Conservation (phyloP, 2,329 filamentous ascomycete genomes). For the Geosmithia flava region DNA sequence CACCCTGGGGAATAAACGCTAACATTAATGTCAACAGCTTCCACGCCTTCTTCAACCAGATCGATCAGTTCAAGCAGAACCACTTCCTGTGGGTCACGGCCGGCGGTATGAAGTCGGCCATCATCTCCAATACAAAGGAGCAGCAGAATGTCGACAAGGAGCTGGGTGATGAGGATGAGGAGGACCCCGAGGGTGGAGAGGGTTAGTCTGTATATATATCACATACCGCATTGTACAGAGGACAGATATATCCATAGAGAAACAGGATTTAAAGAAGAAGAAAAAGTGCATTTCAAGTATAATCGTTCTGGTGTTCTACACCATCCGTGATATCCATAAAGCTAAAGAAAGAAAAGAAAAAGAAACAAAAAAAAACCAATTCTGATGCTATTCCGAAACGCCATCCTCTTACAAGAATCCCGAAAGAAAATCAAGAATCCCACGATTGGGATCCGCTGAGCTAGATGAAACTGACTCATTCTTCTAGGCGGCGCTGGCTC, state of each 20-base stretch:
- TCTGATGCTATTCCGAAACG: no score
- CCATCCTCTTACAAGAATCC: no score
- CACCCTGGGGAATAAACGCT: no score
- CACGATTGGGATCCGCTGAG: no score
- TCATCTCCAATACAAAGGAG: conserved; percentile 20
- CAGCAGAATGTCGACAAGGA: conserved; percentile 31
- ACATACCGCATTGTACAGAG: neutral
- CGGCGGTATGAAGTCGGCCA: conserved; percentile 50
- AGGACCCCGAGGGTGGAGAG: conserved; percentile 27
- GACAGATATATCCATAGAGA: neutral
- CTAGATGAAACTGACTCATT: no score
- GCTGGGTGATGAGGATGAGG: conserved; percentile 39
- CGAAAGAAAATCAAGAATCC: no score
- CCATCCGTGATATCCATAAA: neutral
- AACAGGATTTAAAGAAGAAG: neutral
- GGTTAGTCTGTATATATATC: conserved; percentile 14
- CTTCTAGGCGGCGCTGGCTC: neutral
- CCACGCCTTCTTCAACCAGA: conserved; percentile 66
- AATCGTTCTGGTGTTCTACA: neutral
- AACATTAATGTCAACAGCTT: conserved; percentile 35
- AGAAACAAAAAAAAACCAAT: neutral
- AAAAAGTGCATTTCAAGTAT: neutral
- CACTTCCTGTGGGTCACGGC: conserved; percentile 67
- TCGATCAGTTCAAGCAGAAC: conserved; percentile 60
- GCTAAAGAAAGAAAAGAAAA: neutral